Percentiles rank a stretch among this genome's conserved stretches.
phyloP scores from a whole-genome alignment of 495 filamentous ascomycete genomes.

The Parachaetomium inaequale region DNA sequence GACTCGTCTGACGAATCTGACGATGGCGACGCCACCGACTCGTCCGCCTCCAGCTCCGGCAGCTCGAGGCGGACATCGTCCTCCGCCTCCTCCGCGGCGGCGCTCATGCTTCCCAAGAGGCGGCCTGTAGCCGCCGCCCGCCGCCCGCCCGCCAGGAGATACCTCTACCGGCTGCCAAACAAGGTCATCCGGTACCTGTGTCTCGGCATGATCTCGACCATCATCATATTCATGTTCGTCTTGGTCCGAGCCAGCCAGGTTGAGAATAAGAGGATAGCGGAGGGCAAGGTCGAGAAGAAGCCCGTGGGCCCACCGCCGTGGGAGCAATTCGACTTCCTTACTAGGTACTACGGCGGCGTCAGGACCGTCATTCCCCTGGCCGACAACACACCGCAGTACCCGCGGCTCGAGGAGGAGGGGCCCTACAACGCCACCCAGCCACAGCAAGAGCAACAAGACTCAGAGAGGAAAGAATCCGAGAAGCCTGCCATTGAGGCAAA shows the following conservation, averaged over 20 bases:
- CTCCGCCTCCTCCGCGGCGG: constrained; percentile 48
- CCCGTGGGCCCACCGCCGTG: constrained; percentile 62
- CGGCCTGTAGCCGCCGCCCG: constrained; percentile 36
- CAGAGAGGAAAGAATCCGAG: constrained; percentile 3
- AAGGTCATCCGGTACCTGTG: constrained; percentile 69
- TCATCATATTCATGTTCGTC: constrained; percentile 68
- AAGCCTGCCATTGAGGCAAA: constrained; percentile 46
- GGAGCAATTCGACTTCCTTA: constrained; percentile 78
- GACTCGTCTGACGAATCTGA: constrained; percentile 42
- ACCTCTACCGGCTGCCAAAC: constrained; percentile 59
- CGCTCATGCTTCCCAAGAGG: constrained; percentile 53
- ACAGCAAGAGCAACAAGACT: constrained; percentile 17
- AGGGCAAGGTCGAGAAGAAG: constrained; percentile 48
- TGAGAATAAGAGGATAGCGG: constrained; percentile 57
- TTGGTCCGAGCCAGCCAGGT: constrained; percentile 67
- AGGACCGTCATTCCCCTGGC: constrained; percentile 57
- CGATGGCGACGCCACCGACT: constrained; percentile 41
- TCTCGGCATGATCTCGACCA: constrained; percentile 59
- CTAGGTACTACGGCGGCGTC: constrained; percentile 81
- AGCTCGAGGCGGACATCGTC: constrained; percentile 49
- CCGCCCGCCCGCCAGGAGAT: constrained; percentile 37
- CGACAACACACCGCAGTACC: constrained; percentile 73
- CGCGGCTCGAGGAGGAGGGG: constrained; percentile 50
- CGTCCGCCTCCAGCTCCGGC: constrained; percentile 37
- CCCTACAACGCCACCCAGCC: constrained; percentile 34